These are phyloP conservation scores for Penicillium maclennaniae DNA, from an alignment of 495 filamentous ascomycete species.

Conservation along the genomic window DNA sequence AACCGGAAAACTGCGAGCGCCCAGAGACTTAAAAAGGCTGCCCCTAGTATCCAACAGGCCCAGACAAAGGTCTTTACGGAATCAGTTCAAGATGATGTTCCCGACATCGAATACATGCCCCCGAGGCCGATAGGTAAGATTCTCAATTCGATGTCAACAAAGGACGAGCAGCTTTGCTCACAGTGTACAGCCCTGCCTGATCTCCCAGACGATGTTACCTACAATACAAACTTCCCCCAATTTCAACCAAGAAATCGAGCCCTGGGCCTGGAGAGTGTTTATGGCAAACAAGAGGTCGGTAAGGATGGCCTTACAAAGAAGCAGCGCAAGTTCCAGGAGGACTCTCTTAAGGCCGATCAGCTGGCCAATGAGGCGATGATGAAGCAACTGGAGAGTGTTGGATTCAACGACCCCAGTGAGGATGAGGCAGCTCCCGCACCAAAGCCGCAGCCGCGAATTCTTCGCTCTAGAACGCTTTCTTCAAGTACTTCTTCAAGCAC, in stretches of 20 bases:
- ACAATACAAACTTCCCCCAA: slow-evolving; percentile 49
- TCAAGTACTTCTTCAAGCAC: too few species aligned
- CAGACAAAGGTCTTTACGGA: slow-evolving; percentile 29
- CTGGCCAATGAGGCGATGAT: slow-evolving; percentile 58
- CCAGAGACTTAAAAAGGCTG: slow-evolving; percentile 46
- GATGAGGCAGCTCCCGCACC: slow-evolving; percentile 20
- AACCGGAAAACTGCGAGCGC: slow-evolving; percentile 48
- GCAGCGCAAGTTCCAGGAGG: slow-evolving; percentile 59
- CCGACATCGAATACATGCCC: slow-evolving; percentile 74
- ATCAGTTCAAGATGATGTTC: slow-evolving; percentile 55
- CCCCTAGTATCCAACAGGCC: slow-evolving; percentile 34
- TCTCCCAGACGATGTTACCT: slow-evolving; percentile 69
- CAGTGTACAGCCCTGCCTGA: slow-evolving; percentile 60
- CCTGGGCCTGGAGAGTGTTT: slow-evolving; percentile 55
- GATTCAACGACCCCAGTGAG: slow-evolving; percentile 45
- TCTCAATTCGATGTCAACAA: background rate
- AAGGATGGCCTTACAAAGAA: slow-evolving; percentile 63
- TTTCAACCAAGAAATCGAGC: slow-evolving; percentile 64
- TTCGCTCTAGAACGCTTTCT: slow-evolving; percentile 28
- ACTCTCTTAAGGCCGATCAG: slow-evolving; percentile 36
- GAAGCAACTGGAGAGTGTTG: slow-evolving; percentile 55
- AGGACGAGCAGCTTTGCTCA: slow-evolving; percentile 40
- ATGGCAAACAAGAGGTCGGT: slow-evolving; percentile 60
- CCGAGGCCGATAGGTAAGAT: slow-evolving; percentile 54
- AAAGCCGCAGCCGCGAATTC: slow-evolving; percentile 18